Evolutionary conservation across 1,284 basidiomycete genomes (phyloP).

Genomic region (Papiliotrema flavescens): DNA sequence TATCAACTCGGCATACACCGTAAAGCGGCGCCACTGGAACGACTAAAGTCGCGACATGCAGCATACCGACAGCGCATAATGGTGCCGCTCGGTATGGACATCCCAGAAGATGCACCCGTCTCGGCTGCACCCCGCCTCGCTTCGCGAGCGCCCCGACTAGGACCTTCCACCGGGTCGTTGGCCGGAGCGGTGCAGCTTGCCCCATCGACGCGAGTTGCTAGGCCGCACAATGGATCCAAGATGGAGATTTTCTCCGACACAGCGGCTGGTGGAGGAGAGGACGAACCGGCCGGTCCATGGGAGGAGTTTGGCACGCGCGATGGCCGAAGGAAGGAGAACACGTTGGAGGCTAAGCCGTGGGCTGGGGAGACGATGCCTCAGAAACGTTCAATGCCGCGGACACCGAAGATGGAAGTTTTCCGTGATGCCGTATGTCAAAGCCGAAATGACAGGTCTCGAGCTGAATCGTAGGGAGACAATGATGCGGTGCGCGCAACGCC

Average conservation of each 20-base stretch:
- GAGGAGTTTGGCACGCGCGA: constrained; percentile 53
- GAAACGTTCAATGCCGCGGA: constrained; percentile 41
- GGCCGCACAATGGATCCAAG: constrained; percentile 44
- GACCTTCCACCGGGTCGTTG: constrained; percentile 19
- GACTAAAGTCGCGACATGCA: constrained; percentile 75
- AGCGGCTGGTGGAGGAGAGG: constrained; percentile 18
- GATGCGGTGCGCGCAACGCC: constrained; percentile 20
- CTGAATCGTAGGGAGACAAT: constrained; percentile 19
- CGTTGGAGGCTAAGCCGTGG: constrained; percentile 51
- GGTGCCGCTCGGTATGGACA: constrained; percentile 40
- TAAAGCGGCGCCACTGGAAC: constrained; percentile 73
- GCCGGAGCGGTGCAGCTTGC: constrained; percentile 30
- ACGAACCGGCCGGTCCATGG: constrained; percentile 44
- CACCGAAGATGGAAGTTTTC: constrained; percentile 54
- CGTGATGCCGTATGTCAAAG: constrained; percentile 48
- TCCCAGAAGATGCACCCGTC: constrained; percentile 38
- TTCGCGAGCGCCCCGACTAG: constrained; percentile 24
- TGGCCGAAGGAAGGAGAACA: constrained; percentile 53
- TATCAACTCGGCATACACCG: constrained; percentile 81
- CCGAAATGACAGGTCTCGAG: neutral
- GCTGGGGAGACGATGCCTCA: constrained; percentile 52
- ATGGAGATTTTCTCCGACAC: constrained; percentile 51
- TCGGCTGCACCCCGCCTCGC: constrained; percentile 11
- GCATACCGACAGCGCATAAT: constrained; percentile 75
- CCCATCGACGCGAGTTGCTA: constrained; percentile 17